These are phyloP conservation scores for Caryocar brasiliense DNA, from an alignment of 441 rosid genomes.

Conservation along the genomic window DNA sequence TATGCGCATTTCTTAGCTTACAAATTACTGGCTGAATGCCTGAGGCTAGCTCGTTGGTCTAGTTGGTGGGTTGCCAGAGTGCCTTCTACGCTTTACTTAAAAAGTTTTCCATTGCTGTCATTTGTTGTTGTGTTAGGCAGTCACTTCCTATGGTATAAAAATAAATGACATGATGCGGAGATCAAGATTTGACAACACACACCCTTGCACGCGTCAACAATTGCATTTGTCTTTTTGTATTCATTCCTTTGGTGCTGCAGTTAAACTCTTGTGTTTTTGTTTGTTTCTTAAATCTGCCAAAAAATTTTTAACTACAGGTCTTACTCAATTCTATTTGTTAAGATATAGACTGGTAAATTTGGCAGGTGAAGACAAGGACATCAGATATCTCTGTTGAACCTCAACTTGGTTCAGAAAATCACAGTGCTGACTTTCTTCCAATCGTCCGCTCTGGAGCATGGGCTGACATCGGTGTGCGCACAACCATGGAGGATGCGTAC, in stretches of 20 bases:
- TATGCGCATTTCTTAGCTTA: too few relatives aligned
- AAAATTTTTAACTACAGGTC: neutral
- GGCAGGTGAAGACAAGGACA: slow-evolving; percentile 49
- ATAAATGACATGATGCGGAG: too few relatives aligned
- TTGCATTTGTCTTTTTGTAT: neutral
- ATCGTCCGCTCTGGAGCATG: slow-evolving; percentile 78
- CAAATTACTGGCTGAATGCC: too few relatives aligned
- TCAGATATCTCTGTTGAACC: slow-evolving; percentile 36
- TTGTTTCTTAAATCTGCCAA: neutral
- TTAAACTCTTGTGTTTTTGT: neutral
- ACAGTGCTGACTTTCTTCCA: slow-evolving; percentile 40
- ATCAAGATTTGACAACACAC: too few relatives aligned
- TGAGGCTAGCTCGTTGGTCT: too few relatives aligned
- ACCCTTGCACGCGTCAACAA: too few relatives aligned
- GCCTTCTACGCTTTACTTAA: too few relatives aligned
- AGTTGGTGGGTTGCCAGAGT: too few relatives aligned
- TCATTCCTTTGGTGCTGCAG: too few relatives aligned
- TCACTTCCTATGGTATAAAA: too few relatives aligned
- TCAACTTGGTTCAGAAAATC: slow-evolving; percentile 26
- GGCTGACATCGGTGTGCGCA: slow-evolving; percentile 56
- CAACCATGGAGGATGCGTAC: slow-evolving; percentile 74
- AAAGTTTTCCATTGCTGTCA: too few relatives aligned
- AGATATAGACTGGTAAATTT: slow-evolving; percentile 18
- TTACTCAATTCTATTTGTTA: neutral
- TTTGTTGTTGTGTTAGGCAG: too few relatives aligned